These are phyloP conservation scores for Cinchona pubescens DNA, from an alignment of 257 asterid genomes.

Conservation along the genomic window DNA sequence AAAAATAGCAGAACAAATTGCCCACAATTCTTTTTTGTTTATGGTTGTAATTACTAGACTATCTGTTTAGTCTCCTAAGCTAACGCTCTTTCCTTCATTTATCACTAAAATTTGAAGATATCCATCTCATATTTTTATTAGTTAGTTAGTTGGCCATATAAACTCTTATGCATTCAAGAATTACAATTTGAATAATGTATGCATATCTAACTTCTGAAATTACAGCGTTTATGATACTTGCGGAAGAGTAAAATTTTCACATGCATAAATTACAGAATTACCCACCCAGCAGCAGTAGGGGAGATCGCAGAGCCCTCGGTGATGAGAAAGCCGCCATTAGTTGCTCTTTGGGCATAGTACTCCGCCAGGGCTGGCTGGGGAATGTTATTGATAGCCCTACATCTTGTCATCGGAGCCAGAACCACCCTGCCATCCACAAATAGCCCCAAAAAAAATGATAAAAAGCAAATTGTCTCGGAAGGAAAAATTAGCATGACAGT, in stretches of 20 bases:
- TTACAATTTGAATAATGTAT: no score
- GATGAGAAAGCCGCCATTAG: slow-evolving; percentile 85
- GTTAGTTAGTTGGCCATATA: no score
- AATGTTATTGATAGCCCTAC: slow-evolving; percentile 66
- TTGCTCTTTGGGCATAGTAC: slow-evolving; percentile 82
- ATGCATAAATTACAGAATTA: slow-evolving; percentile 33
- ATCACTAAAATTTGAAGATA: no score
- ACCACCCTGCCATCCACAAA: slow-evolving; percentile 55
- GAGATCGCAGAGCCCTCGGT: slow-evolving; percentile 91
- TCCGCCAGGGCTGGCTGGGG: slow-evolving; percentile 64
- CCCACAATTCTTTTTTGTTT: no score
- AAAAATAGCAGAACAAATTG: no score
- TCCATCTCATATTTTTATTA: no score
- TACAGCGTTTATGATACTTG: no score
- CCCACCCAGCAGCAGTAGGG: slow-evolving; percentile 88
- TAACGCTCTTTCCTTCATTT: no score
- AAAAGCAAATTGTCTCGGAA: background rate
- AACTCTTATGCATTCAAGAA: no score
- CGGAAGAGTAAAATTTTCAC: background rate
- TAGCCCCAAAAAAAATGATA: background rate
- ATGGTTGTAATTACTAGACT: no score
- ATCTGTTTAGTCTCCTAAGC: no score
- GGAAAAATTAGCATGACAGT: background rate
- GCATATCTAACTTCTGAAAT: no score
- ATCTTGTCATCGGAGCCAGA: slow-evolving; percentile 93